Evolutionary conservation across 495 filamentous ascomycete genomes (phyloP).

Genomic region (Xylaria intraflava): DNA sequence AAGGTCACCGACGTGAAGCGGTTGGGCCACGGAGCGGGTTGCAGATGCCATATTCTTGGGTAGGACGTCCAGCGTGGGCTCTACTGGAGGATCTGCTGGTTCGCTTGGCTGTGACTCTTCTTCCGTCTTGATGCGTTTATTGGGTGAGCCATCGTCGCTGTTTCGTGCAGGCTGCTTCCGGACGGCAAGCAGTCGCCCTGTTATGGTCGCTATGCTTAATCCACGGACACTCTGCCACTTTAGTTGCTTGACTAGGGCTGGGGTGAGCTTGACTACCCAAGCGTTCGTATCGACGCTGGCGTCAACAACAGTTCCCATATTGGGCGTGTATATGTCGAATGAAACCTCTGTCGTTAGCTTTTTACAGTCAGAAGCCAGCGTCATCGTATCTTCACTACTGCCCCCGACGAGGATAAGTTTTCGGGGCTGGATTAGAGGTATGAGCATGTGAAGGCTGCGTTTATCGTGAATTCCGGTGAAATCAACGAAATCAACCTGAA

Average conservation of each 20-base stretch:
- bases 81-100: constrained; percentile 12
- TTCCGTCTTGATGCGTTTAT: constrained; percentile 65
- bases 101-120: constrained; percentile 35
- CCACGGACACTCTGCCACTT: constrained; percentile 93
- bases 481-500: constrained; percentile 80
- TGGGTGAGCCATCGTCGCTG: constrained; percentile 38
- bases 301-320: constrained; percentile 62
- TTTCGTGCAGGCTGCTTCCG: constrained; percentile 33
- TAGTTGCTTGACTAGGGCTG: constrained; percentile 69
- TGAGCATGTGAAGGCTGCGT: constrained; percentile 84
- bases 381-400: constrained; percentile 63
- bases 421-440: constrained; percentile 87
- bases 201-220: constrained; percentile 81
- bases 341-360: constrained; percentile 54
- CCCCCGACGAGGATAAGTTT: constrained; percentile 89
- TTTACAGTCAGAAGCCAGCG: constrained; percentile 73
- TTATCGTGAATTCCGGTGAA: constrained; percentile 90
- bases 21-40: constrained; percentile 70
- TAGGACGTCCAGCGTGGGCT: constrained; percentile 70
- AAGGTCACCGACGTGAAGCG: constrained; percentile 91
- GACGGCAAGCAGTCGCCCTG: constrained; percentile 49
- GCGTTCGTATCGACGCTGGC: constrained; percentile 97
- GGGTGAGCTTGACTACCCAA: constrained; percentile 87
- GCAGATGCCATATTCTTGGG: constrained; percentile 70
- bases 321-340: constrained; percentile 72